phyloP scores from a whole-genome alignment of 2,329 filamentous ascomycete species.

The Calonectria montana region DNA sequence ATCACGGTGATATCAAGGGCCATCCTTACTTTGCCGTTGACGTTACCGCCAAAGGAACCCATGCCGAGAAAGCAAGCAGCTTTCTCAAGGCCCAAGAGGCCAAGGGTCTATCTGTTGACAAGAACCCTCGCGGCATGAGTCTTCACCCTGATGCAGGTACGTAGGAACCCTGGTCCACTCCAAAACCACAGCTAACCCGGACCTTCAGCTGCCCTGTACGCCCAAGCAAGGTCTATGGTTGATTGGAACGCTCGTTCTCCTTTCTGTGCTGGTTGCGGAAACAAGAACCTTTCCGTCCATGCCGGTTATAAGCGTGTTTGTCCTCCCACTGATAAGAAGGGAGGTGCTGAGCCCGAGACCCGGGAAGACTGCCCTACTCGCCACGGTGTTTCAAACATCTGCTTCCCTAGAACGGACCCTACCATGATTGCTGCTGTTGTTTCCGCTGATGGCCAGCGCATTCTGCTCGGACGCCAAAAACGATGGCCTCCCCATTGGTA shows the following conservation, averaged over 20 bases:
- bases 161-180: constrained; percentile 30
- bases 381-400: constrained; percentile 87
- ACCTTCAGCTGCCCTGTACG: constrained; percentile 84
- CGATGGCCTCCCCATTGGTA: constrained; percentile 89
- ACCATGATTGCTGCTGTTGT: constrained; percentile 96
- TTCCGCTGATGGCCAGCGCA: constrained; percentile 78
- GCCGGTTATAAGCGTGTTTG: constrained; percentile 85
- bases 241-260: constrained; percentile 96
- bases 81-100: constrained; percentile 55
- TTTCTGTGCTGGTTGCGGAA: constrained; percentile 91
- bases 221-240: constrained; percentile 85
- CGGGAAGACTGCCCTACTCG: constrained; percentile 83
- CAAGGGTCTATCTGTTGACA: constrained; percentile 73
- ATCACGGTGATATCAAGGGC: constrained; percentile 78
- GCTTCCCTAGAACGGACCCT: constrained; percentile 91
- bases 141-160: constrained; percentile 72
- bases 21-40: constrained; percentile 91
- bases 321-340: constrained; percentile 73
- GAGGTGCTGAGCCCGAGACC: constrained; percentile 57
- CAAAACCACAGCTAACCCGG: constrained; percentile 27
- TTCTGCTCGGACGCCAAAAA: constrained; percentile 87
- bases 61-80: constrained; percentile 70
- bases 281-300: constrained; percentile 81
- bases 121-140: constrained; percentile 72
- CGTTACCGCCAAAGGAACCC: constrained; percentile 76